A percentile compares a stretch with the other conserved stretches of the same genome.
Evolutionary conservation across 345 rosid species (phyloP).

Genomic region (Cardiospermum halicacabum): DNA sequence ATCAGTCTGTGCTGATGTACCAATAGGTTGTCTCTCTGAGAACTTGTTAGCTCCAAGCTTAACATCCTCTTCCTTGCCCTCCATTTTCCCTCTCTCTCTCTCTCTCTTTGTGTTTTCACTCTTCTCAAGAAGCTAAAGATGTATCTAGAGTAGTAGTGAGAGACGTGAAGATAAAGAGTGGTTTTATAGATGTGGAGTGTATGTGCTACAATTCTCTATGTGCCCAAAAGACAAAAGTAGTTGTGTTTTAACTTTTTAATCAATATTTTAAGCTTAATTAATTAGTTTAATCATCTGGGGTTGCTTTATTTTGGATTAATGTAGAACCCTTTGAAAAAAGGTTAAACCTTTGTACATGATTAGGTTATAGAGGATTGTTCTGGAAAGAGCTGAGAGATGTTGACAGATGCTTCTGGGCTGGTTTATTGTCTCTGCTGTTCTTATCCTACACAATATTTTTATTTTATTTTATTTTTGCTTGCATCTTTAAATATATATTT

Average conservation of each 20-base stretch:
- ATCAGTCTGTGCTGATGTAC: constrained; percentile 53
- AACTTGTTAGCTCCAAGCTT: constrained; percentile 60
- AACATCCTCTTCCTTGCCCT: constrained; percentile 70
- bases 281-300: not conserved
- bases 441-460: constrained; percentile 19
- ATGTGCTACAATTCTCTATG: not conserved
- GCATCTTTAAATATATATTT: not conserved
- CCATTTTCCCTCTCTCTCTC: constrained; percentile 28
- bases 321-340: not conserved
- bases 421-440: constrained; percentile 11
- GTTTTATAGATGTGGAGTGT: constrained; percentile 28
- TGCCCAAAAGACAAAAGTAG: constrained; percentile 3
- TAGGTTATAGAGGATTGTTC: constrained; percentile 24
- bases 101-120: not conserved
- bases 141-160: not conserved
- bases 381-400: constrained; percentile 29
- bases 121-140: not conserved
- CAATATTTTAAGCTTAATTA: not conserved
- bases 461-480: not conserved
- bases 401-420: constrained; percentile 24
- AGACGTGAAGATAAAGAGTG: not conserved
- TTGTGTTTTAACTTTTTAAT: constrained; percentile 1
- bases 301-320: not conserved
- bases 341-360: not conserved
- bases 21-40: constrained; percentile 64